Percentiles rank a stretch among this genome's conserved stretches.
These are phyloP conservation scores for Cryphonectria nitschkei DNA, from an alignment of 2,329 filamentous ascomycete species.

Conservation along the genomic window DNA sequence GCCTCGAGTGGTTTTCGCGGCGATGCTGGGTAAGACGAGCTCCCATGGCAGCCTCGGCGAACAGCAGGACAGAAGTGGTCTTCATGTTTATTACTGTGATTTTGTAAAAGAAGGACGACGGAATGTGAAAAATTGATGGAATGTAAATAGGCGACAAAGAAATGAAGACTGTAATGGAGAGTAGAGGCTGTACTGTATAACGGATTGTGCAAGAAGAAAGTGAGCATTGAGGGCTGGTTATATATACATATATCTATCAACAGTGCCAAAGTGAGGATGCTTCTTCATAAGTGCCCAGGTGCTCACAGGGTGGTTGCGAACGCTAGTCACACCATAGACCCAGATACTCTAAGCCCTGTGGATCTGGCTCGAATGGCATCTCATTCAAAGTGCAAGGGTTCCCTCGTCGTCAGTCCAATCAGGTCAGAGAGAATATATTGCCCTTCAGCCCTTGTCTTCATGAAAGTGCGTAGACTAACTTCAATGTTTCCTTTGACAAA, in stretches of 20 bases:
- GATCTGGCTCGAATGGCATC: neutral
- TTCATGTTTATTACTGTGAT: conserved; percentile 44
- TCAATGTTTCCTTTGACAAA: neutral
- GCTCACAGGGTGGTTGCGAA: neutral
- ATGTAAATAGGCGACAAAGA: neutral
- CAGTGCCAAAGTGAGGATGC: neutral
- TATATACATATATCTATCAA: neutral
- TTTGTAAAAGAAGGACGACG: neutral
- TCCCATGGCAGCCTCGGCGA: conserved; percentile 45
- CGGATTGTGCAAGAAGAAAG: neutral
- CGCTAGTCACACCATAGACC: neutral
- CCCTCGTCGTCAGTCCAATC: neutral
- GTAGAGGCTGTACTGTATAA: neutral
- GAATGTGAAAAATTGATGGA: neutral
- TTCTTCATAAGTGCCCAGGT: neutral
- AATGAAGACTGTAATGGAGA: neutral
- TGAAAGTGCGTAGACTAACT: neutral
- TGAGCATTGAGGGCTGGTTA: neutral
- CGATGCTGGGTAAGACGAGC: conserved; percentile 48
- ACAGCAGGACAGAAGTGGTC: conserved; percentile 44
- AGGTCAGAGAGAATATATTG: neutral
- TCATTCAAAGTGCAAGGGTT: neutral
- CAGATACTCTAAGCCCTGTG: neutral
- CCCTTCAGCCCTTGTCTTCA: neutral
- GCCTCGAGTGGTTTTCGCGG: conserved; percentile 37